Evolutionary conservation across 768 basidiomycete species (phyloP).

Genomic region (Thelephora aurantiotincta): DNA sequence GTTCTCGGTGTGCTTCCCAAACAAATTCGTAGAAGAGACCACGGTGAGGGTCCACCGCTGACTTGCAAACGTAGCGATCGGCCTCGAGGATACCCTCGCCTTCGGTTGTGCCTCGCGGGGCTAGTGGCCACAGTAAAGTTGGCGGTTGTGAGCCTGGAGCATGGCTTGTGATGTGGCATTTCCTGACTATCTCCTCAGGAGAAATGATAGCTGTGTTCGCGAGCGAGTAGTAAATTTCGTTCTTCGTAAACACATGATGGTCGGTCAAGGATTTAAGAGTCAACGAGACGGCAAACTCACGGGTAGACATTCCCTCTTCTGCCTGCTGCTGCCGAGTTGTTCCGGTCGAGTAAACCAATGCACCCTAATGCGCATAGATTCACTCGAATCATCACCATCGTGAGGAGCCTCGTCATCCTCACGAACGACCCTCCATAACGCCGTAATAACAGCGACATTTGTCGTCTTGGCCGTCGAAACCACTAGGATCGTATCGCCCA

Average conservation of each 20-base stretch:
- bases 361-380: constrained; percentile 38
- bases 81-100: constrained; percentile 11
- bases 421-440: constrained; percentile 47
- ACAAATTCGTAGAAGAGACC: constrained; percentile 50
- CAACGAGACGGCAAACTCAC: constrained; percentile 22
- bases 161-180: constrained; percentile 32
- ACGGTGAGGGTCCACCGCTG: constrained; percentile 41
- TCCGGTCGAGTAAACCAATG: constrained; percentile 68
- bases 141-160: constrained; percentile 5
- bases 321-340: constrained; percentile 46
- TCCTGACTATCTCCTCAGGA: constrained; percentile 35
- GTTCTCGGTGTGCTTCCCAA: constrained; percentile 36
- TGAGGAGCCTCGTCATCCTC: constrained; percentile 14
- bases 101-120: constrained; percentile 13
- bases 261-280: not conserved
- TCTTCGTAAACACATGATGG: constrained; percentile 26
- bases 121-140: not conserved
- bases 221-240: constrained; percentile 63
- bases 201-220: constrained; percentile 30
- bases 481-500: constrained; percentile 60
- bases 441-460: constrained; percentile 55
- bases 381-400: not conserved
- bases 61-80: constrained; percentile 35
- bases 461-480: constrained; percentile 30
- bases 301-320: constrained; percentile 43